Evolutionary conservation across 371 early-diverging fungal species (phyloP).

Genomic region (Syncephalastrum sp.): DNA sequence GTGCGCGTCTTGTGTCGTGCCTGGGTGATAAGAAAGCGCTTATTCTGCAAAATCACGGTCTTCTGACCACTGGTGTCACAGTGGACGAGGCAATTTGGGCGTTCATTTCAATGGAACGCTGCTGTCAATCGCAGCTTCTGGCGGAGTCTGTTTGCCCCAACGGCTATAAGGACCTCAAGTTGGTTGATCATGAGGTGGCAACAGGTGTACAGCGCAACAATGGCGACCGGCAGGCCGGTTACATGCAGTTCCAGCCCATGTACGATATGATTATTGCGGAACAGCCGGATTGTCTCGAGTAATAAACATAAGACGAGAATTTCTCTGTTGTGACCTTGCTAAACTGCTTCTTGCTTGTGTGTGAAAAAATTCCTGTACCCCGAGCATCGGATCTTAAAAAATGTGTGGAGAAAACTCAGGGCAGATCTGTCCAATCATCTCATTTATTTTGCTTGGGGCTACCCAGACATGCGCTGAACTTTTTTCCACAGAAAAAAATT

Average conservation of each 20-base stretch:
- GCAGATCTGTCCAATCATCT: no score
- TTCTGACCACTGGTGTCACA: conserved; percentile 53
- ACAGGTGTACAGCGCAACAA: conserved; percentile 26
- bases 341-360: no score
- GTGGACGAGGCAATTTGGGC: conserved; percentile 61
- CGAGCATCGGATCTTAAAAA: no score
- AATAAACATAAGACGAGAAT: background rate
- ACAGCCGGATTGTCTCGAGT: conserved; percentile 55
- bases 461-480: no score
- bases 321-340: no score
- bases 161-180: conserved; percentile 33
- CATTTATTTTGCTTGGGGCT: no score
- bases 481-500: no score
- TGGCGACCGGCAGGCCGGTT: conserved; percentile 44
- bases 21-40: conserved; percentile 52
- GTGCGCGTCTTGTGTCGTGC: conserved; percentile 41
- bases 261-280: conserved; percentile 52
- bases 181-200: conserved; percentile 48
- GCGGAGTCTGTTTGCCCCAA: conserved; percentile 49
- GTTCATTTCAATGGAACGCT: conserved; percentile 58
- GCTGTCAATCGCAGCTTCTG: conserved; percentile 56
- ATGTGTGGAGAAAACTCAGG: no score
- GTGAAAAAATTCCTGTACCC: no score
- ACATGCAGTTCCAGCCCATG: conserved; percentile 59
- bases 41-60: conserved; percentile 62